A percentile compares a stretch with the other conserved stretches of the same genome.
Evolutionary conservation across 805 yeast genomes (phyloP).

Genomic region (Zygosaccharomyces siamensis): DNA sequence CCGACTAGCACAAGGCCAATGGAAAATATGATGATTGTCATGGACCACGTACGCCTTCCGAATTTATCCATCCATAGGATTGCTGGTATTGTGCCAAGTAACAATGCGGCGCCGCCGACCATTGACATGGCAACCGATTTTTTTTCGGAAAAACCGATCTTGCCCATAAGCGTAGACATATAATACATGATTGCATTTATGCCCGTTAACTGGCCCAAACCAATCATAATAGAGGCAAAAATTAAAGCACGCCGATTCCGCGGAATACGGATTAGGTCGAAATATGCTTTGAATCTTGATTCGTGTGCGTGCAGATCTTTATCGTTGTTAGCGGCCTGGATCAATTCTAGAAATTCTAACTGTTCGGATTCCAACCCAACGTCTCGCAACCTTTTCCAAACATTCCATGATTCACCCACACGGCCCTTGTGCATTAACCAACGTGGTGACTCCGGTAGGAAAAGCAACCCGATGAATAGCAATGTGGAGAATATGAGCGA

Average conservation of each 20-base stretch:
- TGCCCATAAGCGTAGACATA: conserved; percentile 52
- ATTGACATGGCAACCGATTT: conserved; percentile 59
- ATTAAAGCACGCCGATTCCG: conserved; percentile 59
- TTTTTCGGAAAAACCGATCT: conserved; percentile 50
- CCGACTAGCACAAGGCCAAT: conserved; percentile 59
- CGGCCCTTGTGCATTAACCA: conserved; percentile 49
- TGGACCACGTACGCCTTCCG: conserved; percentile 58
- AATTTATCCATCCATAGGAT: conserved; percentile 52
- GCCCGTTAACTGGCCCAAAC: conserved; percentile 63
- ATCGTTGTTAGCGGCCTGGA: conserved; percentile 48
- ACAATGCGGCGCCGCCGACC: conserved; percentile 61
- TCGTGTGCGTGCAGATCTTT: conserved; percentile 37
- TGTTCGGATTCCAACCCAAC: conserved; percentile 39
- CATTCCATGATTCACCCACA: conserved; percentile 48
- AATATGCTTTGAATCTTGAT: conserved; percentile 38
- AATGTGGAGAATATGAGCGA: conserved; percentile 54
- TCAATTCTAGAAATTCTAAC: conserved; percentile 55
- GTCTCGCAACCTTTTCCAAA: conserved; percentile 55
- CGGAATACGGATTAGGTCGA: conserved; percentile 50
- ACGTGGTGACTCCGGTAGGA: conserved; percentile 60
- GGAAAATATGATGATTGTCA: conserved; percentile 52
- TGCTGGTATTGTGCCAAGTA: conserved; percentile 64
- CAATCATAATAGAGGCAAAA: conserved; percentile 53
- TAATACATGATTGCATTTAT: conserved; percentile 63
- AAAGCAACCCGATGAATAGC: conserved; percentile 46